Percentiles rank a stretch among this genome's conserved stretches.
Evolutionary conservation across 192 early-diverging fungal species (phyloP).

Genomic region (Phlyctochytrium planicorne): DNA sequence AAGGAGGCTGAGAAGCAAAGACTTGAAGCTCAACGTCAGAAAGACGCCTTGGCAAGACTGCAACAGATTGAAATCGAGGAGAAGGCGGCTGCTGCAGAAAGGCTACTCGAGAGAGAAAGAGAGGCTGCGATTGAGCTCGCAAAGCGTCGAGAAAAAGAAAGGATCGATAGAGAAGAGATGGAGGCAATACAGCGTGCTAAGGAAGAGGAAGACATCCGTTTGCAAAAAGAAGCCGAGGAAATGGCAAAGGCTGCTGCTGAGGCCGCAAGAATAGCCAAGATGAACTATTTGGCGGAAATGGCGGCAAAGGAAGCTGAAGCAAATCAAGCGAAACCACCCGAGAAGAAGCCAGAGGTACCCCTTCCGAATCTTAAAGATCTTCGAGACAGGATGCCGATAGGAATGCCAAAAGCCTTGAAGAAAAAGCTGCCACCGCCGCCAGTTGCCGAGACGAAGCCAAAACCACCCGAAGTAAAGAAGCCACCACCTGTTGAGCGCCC

Average conservation of each 20-base stretch:
- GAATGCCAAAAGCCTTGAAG: constrained; percentile 20
- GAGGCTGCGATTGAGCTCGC: constrained; percentile 14
- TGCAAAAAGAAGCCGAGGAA: neutral
- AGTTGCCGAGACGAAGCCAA: neutral
- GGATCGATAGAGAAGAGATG: neutral
- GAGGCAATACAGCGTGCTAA: neutral
- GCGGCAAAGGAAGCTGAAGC: constrained; percentile 17
- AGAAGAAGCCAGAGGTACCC: constrained; percentile 23
- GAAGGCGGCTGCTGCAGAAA: neutral
- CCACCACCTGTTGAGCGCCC: constrained; percentile 1
- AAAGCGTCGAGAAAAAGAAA: constrained; percentile 12
- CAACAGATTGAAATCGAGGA: constrained; percentile 3
- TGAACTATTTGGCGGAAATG: neutral
- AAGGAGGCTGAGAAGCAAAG: neutral
- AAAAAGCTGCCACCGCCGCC: constrained; percentile 15
- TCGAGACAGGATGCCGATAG: constrained; percentile 17
- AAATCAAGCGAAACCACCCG: constrained; percentile 7
- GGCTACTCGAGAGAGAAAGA: constrained; percentile 7
- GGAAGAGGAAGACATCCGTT: neutral
- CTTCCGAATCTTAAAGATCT: constrained; percentile 4
- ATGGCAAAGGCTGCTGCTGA: neutral
- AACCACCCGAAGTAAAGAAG: constrained; percentile 5
- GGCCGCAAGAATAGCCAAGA: neutral
- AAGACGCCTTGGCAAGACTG: constrained; percentile 9
- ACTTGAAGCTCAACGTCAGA: neutral